Base-by-base conservation (phyloP, 2,329 filamentous ascomycete species). In the Metarhizium anisopliae region DNA sequence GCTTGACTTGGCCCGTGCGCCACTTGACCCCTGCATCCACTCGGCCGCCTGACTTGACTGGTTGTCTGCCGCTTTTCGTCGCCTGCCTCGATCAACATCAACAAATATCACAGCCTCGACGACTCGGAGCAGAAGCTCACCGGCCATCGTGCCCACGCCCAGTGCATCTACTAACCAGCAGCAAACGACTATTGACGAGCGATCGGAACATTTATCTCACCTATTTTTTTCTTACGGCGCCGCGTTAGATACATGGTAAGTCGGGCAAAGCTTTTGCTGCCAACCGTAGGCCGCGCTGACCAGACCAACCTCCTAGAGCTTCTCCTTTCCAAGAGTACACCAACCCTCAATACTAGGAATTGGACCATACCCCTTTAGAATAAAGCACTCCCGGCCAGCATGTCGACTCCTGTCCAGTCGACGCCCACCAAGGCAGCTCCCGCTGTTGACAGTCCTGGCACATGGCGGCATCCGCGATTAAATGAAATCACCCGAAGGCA, bases 401-500 rank as follows among this genome's bases (percentile, higher is more conserved):
- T 72, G 70, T 61, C 68, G 36, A 67, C 67, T 36, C 65, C 66
- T 14, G 56, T 63, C 55, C 66, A 57, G 56, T 63, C 66, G 40
- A 74, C 73, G 61, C 66, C 80, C 61, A 59, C 78, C 67, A 67
- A 77, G 69, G 68, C 71, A 47, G 56, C 69, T 18, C 60, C 70
- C 1, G 59, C 66, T 25, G 66, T 71, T 32, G 81, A 83, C 54
- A 83, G 80, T 63, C 81, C 89, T 6, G 92, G 93, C 55, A 90
- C 86, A 67, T 99, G 94, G 93, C 83, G 85, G 66, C 94, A 99
- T 70, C 94, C 94, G 38, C 85, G 87, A 60, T 80, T 96, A 61
- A 81, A 90, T 65, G 93, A 97, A 72, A 95, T 99, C 67, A 84
- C 88, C 16, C 81, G 82, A 59, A 85, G 94, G 53, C 89, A 91